These are phyloP conservation scores for Avena eriantha DNA, from an alignment of 176 grass and related monocot species.

Conservation along the genomic window DNA sequence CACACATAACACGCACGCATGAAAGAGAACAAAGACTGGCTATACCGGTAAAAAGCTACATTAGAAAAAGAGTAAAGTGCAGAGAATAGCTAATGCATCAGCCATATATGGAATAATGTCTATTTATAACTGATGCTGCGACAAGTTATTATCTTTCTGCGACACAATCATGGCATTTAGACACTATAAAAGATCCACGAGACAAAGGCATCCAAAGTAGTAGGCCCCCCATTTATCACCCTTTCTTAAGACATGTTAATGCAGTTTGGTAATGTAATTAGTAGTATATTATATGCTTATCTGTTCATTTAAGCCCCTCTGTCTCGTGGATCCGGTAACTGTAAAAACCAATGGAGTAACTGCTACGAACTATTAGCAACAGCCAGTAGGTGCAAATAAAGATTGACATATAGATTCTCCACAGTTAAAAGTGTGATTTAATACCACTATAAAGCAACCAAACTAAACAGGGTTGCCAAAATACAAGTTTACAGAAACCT, in stretches of 20 bases:
- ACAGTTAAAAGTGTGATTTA: conserved; percentile 18
- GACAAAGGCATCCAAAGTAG: conserved; percentile 11
- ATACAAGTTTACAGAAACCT: conserved; percentile 2
- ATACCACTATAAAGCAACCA: conserved; percentile 1
- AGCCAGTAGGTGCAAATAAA: conserved; percentile 9
- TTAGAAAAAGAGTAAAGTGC: background rate
- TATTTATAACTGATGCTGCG: background rate
- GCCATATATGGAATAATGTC: conserved; percentile 2
- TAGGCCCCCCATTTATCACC: background rate
- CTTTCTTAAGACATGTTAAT: background rate
- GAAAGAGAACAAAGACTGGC: too few relatives aligned
- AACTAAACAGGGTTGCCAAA: background rate
- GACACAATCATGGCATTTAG: background rate
- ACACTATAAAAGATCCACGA: conserved; percentile 17
- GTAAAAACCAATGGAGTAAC: background rate
- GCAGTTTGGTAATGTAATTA: background rate
- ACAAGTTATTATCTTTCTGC: conserved; percentile 5
- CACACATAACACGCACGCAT: background rate
- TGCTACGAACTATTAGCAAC: conserved; percentile 21
- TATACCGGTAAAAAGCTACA: background rate
- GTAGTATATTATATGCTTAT: background rate
- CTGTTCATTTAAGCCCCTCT: background rate
- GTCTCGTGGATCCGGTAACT: background rate
- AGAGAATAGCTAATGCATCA: conserved; percentile 28
- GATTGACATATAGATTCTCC: conserved; percentile 14